Base-by-base conservation (phyloP, 164 flowering plant genomes). In the Magnolia kwangsiensis region DNA sequence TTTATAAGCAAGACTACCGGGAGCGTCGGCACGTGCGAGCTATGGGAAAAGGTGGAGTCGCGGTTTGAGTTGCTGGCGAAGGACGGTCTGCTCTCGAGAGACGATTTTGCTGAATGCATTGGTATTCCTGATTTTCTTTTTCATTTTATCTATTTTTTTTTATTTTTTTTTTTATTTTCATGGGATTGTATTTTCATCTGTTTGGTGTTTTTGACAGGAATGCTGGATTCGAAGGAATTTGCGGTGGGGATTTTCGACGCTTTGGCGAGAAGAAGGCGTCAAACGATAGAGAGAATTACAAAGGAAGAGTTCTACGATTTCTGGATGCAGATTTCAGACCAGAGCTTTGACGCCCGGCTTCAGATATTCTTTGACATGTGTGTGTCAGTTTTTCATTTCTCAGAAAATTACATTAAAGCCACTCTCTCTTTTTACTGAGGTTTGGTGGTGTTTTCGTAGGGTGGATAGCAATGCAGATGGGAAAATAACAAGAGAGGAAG, bases 281-380 rank as follows among this genome's bases (percentile, higher is more conserved):
- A 87, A 72, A 90, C 80, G 71, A 58, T 89, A 0, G 74, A 61
- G 27, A 88, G 72, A 79, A 86, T 96, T 19, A 90, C 85, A 0
- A 92, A 90, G 76, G 97, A 89, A 4, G 98, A 96, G 79, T 91
- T 96, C 21, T 82, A 85, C 69, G 98, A 94, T 1, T 96, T 92
- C 76, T 96, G 99, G 99, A 67, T 83, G 21, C 94, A 94, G 79
- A 85, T 96, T 74, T 88, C 99, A 0, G 97, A 94, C 68, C 90
- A 92, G 76, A 94, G 99, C 71, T 96, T 96, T 74, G 99, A 96
- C 76, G 97, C 98, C 24, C 94, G 99, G 23, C 95, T 96, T 74
- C 98, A 94, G 77, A 89, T 96, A 64, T 96, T 96, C 89, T 94
- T 96, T 20, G 99, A 96, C 87, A 94, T 94, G 99, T 92, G 21